Evolutionary conservation across 441 rosid genomes (phyloP).

Genomic region (Euphorbia celastroides): DNA sequence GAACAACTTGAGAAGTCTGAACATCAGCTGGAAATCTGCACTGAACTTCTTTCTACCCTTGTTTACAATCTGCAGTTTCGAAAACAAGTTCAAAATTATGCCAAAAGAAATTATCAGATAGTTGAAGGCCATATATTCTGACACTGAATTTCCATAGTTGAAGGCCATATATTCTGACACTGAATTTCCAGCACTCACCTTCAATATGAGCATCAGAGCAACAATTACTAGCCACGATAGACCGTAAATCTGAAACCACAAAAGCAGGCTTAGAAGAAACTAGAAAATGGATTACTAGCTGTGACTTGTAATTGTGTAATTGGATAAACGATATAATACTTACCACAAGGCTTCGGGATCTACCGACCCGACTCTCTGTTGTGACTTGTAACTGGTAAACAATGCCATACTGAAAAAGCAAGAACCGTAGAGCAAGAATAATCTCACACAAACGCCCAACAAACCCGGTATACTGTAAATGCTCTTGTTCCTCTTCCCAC

Average conservation of each 20-base stretch:
- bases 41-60: constrained; percentile 97
- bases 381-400: constrained; percentile 69
- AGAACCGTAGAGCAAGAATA: constrained; percentile 63
- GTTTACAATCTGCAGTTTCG: constrained; percentile 65
- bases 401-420: constrained; percentile 81
- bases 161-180: constrained; percentile 1
- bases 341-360: constrained; percentile 57
- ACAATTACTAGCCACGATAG: constrained; percentile 93
- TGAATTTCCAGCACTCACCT: constrained; percentile 36
- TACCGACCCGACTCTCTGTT: constrained; percentile 45
- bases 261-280: constrained; percentile 12
- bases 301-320: background rate
- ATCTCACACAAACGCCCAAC: constrained; percentile 72
- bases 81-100: background rate
- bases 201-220: constrained; percentile 70
- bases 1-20: constrained; percentile 75
- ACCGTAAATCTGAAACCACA: constrained; percentile 60
- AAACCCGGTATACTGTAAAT: constrained; percentile 63
- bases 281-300: background rate
- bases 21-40: constrained; percentile 96
- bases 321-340: constrained; percentile 23
- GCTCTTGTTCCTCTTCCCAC: constrained; percentile 98
- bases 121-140: background rate
- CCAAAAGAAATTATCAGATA: background rate
- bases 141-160: no score